Evolutionary conservation across 768 basidiomycete species (phyloP).

Genomic region (Naganishia randhawae): DNA sequence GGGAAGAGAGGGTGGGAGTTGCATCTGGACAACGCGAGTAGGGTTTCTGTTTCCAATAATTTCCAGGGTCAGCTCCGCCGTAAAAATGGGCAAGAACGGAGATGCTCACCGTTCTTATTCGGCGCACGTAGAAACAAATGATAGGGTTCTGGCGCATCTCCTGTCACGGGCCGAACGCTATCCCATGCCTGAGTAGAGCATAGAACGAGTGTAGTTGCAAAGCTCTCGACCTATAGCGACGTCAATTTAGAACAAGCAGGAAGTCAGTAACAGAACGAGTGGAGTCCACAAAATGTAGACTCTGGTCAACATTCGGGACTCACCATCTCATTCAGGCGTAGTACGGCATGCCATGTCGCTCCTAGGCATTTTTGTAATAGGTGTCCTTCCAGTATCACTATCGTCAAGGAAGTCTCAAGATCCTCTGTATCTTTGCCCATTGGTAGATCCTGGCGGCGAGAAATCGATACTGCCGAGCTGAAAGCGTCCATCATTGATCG

Average conservation of each 20-base stretch:
- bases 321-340: constrained; percentile 44
- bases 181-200: constrained; percentile 44
- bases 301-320: no score
- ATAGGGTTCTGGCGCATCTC: constrained; percentile 43
- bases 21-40: constrained; percentile 28
- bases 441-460: neutral
- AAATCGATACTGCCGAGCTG: neutral
- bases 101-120: constrained; percentile 36
- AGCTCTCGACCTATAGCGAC: constrained; percentile 29
- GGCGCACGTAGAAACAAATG: constrained; percentile 39
- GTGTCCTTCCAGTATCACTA: constrained; percentile 13
- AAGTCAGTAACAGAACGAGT: neutral
- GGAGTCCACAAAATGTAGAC: neutral
- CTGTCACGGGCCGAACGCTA: constrained; percentile 39
- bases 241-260: neutral
- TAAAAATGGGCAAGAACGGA: neutral
- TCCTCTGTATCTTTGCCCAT: no score
- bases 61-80: neutral
- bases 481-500: constrained; percentile 2
- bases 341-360: constrained; percentile 39
- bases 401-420: neutral
- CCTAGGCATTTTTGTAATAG: constrained; percentile 9
- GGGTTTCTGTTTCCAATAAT: constrained; percentile 32
- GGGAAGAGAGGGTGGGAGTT: constrained; percentile 43
- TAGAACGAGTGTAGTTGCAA: constrained; percentile 38